Base-by-base conservation (phyloP, 2,329 filamentous ascomycete species). In the Aspergillus arachidicola region DNA sequence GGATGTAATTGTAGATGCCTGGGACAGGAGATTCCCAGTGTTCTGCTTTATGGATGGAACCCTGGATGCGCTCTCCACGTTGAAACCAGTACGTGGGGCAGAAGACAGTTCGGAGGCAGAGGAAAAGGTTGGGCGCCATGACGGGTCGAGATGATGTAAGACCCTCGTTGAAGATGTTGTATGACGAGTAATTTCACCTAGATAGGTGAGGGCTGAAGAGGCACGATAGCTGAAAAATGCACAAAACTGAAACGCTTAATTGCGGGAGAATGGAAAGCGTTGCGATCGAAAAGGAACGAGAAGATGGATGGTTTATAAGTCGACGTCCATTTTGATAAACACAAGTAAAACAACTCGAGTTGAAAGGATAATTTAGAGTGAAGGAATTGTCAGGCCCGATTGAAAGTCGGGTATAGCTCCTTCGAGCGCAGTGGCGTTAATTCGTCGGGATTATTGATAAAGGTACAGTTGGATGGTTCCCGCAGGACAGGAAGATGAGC, bases 61-160 rank as follows among this genome's bases (percentile, higher is more conserved):
- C 76, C 28, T 80, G 75, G 58, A 76, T 70, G 59, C 75, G 75
- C 41, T 79, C 74, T 45, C 74, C 73, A 23, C 72, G 76, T 43
- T 79, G 75, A 67, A 84, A 84, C 82, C 82, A 84, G 75, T 83
- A 82, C 63, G 77, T 73, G 7, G 82, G 82, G 59, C 79, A 80
- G 71, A 83, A 81, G 51, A 81, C 72, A 58, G 76, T 80, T 60
- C 82, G 81, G n/a, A 81, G 76, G 57, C 80, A 82, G 70, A 84
- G 69, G 60, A 83, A 82, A 56, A 83, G 78, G 69, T 84, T 84
- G 65, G 82, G 82, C 48, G 82, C 79, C 82, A 84, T 84, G 63
- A 60, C 67, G 45, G 60, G 10, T 59, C 7, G 28, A 54, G 48
- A 26, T 23, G 45, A 30, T 23, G 26, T 32, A 58, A 28, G 41